A percentile compares a stretch with the other conserved stretches of the same genome.
phyloP scores from a whole-genome alignment of 2,329 filamentous ascomycete genomes.

The Colletotrichum sp. region DNA sequence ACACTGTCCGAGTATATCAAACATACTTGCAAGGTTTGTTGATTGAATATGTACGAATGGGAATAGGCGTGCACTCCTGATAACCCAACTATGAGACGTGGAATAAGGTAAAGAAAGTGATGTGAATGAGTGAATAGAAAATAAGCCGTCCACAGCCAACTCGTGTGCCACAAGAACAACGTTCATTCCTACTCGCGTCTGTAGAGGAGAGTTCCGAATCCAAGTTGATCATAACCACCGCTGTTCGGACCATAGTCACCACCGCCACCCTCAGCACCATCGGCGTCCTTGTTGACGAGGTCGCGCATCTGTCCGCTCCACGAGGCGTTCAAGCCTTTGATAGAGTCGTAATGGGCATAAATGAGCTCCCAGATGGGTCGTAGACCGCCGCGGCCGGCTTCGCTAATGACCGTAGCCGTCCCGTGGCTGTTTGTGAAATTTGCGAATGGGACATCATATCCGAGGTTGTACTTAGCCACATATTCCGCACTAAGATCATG shows the following conservation, averaged over 20 bases:
- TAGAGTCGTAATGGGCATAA: slow-evolving; percentile 40
- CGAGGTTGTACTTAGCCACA: slow-evolving; percentile 44
- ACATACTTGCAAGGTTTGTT: neutral
- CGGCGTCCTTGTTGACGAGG: slow-evolving; percentile 32
- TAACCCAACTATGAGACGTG: neutral
- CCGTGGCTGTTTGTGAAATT: slow-evolving; percentile 42
- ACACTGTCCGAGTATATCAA: fast-evolving
- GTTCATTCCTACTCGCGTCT: neutral
- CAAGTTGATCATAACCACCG: slow-evolving; percentile 45
- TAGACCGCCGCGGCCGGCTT: slow-evolving; percentile 32
- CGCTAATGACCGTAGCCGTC: slow-evolving; percentile 36
- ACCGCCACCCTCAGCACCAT: slow-evolving; percentile 47
- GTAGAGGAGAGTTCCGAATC: slow-evolving; percentile 33
- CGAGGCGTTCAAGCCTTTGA: slow-evolving; percentile 40
- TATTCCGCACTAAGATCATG: slow-evolving; percentile 35
- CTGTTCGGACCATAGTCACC: slow-evolving; percentile 44
- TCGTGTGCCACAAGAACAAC: neutral
- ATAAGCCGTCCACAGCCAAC: neutral
- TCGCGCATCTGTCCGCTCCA: slow-evolving; percentile 43
- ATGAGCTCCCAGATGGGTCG: slow-evolving; percentile 44
- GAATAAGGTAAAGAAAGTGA: neutral
- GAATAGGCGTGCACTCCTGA: neutral
- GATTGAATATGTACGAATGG: neutral
- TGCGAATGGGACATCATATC: slow-evolving; percentile 45
- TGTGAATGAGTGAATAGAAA: neutral